These are phyloP conservation scores for Ceratocystis colombiana DNA, from an alignment of 2,329 filamentous ascomycete species.

Conservation along the genomic window DNA sequence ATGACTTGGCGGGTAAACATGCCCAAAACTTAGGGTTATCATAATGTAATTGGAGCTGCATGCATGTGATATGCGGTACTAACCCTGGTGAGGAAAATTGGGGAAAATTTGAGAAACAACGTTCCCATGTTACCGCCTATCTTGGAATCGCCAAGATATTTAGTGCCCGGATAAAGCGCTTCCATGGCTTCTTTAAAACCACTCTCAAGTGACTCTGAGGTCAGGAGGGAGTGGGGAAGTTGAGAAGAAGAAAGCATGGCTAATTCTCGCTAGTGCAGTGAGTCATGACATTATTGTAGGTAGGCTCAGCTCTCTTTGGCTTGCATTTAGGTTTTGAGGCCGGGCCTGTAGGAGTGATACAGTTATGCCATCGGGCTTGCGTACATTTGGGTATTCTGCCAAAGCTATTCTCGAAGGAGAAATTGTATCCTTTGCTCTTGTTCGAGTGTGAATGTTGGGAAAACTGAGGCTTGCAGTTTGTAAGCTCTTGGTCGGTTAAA, in stretches of 20 bases:
- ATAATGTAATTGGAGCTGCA: too few species aligned
- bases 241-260: neutral
- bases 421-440: neutral
- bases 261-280: neutral
- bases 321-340: constrained; percentile 3
- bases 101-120: neutral
- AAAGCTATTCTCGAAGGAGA: neutral
- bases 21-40: too few species aligned
- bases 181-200: neutral
- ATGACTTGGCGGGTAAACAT: too few species aligned
- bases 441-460: too few species aligned
- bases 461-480: neutral
- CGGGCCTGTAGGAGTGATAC: neutral
- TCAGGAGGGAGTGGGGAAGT: neutral
- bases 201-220: neutral
- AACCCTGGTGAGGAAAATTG: neutral
- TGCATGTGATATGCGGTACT: neutral
- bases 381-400: neutral
- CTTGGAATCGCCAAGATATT: constrained; percentile 4
- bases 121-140: neutral
- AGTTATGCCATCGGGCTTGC: neutral
- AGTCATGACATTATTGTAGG: neutral
- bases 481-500: too few species aligned
- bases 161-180: neutral
- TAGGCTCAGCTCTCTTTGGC: neutral